Evolutionary conservation across 352 stramenopile species (phyloP), one percentile per base, ranked within the genome.

Genomic region (Phytopythium mirpurense): DNA sequence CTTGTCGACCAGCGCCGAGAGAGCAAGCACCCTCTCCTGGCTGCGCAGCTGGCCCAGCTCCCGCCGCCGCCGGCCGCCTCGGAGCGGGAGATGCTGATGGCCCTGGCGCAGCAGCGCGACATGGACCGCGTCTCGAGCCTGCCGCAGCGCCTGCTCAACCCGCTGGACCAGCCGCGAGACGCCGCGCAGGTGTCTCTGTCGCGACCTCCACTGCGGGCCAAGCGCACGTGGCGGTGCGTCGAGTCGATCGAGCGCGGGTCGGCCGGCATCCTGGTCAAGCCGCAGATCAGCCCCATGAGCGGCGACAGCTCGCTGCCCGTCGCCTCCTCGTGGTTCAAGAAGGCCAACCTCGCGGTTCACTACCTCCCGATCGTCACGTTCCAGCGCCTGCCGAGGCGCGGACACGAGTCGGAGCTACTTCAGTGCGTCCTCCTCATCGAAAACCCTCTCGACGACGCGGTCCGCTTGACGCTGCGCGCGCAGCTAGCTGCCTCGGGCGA

Each of bases 281-380:
- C 83, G n/a, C 86, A 96, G 60, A 96, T 96, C 67, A 94, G 85
- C 51, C 86, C 86, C 0, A 91, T 96, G 76, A 96, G 83, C 54
- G 86, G 83, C 18, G 86, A 96, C 60, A 90, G 76, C 44, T 96
- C 86, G 9, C 69, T 96, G 42, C 78, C 81, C 1, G 67, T 94
- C 6, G 72, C 78, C 0, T 71, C 74, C 6, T 82, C 83, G 42
- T 94, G 83, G 83, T 94, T 91, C 60, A 94, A 94, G 56, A 94
- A 94, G 47, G 81, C 83, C 27, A 91, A 81, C 40, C 59, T 94
- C 11, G 83, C 74, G 1, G 67, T 87, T 3, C 83, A 94, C 29
- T 90, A 82, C 38, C 60, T 94, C 24, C 82, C 83, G 15, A 72
- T 87, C 16, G 64, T 94, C 24, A 92, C 79, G 31, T 85, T 90